Evolutionary conservation across 495 filamentous ascomycete species (phyloP), one percentile per base, ranked within the genome.

Genomic region (Cryomyces antarcticus): DNA sequence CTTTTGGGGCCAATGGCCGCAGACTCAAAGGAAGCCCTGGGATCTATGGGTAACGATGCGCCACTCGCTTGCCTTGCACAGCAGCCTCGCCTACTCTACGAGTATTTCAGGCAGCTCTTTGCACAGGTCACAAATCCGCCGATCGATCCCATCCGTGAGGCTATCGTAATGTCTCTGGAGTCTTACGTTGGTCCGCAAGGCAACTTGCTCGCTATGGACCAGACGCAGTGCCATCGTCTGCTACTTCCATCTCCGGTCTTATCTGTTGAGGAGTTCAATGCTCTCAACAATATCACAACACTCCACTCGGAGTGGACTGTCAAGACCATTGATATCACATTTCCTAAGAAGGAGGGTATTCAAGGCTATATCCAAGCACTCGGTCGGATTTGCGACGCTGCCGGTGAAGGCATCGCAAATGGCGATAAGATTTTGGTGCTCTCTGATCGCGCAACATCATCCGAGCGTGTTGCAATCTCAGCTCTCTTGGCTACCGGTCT

Each of bases 81-180:
- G 39, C 80, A 89, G 43, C 88, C 89, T 43, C 84, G 88, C 52
- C 68, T 96, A 43, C 73, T 96, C 35, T 93, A 83, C 57, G 89
- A 99, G 60, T 99, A 99, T 62, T 99, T 96, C 78, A 78, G 92
- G 30, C 84, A 99, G 65, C 78, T 99, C 30, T 99, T 99, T 58
- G 89, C 89, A 6, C 89, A 99, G 67, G 89, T 99, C 60, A 99
- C 89, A 31, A 99, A 99, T 57, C 89, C 89, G 45, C 89, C 89
- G 5, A 99, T 99, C 58, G 89, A 99, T 55, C 89, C 89, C 5
- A 99, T 99, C 52, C 73, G 89, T 62, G 89, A 99, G 66, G 89
- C 89, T 12, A 89, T 96, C 46, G 89, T 99, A 58, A 99, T 99
- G 89, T 96, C 92, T 38, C 64, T 96, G 31, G 92, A 94, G 52